These are phyloP conservation scores for Alternaria gaisen DNA, from an alignment of 2,329 filamentous ascomycete genomes.

Conservation along the genomic window DNA sequence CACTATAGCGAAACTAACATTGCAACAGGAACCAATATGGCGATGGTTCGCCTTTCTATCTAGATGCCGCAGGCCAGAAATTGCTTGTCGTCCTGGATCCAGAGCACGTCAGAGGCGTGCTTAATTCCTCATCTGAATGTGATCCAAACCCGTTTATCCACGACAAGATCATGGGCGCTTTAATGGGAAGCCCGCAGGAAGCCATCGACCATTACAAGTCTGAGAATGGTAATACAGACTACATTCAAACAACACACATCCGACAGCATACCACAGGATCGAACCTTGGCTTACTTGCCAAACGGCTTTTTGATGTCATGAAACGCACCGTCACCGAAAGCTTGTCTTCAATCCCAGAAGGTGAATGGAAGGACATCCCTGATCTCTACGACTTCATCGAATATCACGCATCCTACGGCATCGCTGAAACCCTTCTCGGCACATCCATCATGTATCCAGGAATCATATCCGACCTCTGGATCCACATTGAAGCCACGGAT, in stretches of 20 bases:
- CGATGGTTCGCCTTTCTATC: slow-evolving; percentile 25
- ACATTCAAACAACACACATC: slow-evolving; percentile 24
- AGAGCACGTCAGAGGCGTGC: slow-evolving; percentile 21
- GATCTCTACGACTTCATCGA: slow-evolving; percentile 23
- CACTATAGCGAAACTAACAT: not conserved
- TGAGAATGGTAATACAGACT: slow-evolving; percentile 12
- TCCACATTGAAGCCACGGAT: slow-evolving; percentile 25
- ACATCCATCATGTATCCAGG: slow-evolving; percentile 20
- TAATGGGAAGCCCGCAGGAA: slow-evolving; percentile 27
- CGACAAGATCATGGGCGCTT: slow-evolving; percentile 22
- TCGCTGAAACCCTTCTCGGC: slow-evolving; percentile 18
- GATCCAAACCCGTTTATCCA: slow-evolving; percentile 29
- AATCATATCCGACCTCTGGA: slow-evolving; percentile 25
- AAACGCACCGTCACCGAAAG: slow-evolving; percentile 14
- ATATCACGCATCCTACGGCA: slow-evolving; percentile 16
- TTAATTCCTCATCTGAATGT: slow-evolving; percentile 16
- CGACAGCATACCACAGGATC: slow-evolving; percentile 21
- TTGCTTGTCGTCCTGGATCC: slow-evolving; percentile 25
- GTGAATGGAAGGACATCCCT: slow-evolving; percentile 18
- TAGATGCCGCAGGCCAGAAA: slow-evolving; percentile 28
- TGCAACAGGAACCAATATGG: slow-evolving; percentile 21
- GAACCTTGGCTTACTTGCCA: slow-evolving; percentile 12
- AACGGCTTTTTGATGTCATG: slow-evolving; percentile 17
- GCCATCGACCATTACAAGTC: slow-evolving; percentile 25
- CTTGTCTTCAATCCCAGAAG: not conserved